Base-by-base conservation (phyloP, 768 basidiomycete species). In the Leccinum imitatum region DNA sequence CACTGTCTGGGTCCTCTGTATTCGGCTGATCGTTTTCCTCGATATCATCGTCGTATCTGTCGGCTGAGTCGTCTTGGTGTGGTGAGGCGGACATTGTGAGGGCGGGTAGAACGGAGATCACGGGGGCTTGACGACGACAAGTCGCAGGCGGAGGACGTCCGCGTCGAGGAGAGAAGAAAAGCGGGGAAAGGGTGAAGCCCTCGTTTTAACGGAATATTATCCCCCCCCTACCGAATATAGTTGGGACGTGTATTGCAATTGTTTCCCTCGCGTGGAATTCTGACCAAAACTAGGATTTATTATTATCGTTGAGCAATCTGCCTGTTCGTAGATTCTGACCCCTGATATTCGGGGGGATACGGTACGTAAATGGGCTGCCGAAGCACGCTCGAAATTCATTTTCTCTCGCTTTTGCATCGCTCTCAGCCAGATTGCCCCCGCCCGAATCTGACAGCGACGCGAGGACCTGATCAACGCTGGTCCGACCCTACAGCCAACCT, bases 191-290 rank as follows among this genome's bases (percentile, higher is more conserved):
- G 78, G 77, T 80, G 76, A 76, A 76, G 78, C 77, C 75, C 82
- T 83, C 83, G 84, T 85, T 89, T 90, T 90, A 88, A 85, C 84
- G 82, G 67, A 85, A 83, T 81, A 78, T 70, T 81, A 83, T 80
- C 78, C 79, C 77, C 48, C 44, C 25, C 80, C 81, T 83, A 79
- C 85, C 85, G 84, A 81, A 85, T 85, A 78, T 86, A 85, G 85
- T 81, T 81, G 79, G 76, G 76, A 79, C 79, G 76, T 81, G 80
- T 84, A 84, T 71, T 71, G 68, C 69, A 74, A 73, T 85, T 86
- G 80, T 87, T 86, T 81, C 78, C 74, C 80, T 84, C 82, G 85
- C 83, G 82, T 85, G 83, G 79, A 82, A 79, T 81, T 79, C 71
- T 69, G 70, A 67, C 80, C 78, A 83, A 84, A 82, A 76, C 74